A percentile compares a stretch with the other conserved stretches of the same genome.
These are phyloP conservation scores for Saccharomycopsis sp. DNA, from an alignment of 805 yeast species.

Conservation along the genomic window DNA sequence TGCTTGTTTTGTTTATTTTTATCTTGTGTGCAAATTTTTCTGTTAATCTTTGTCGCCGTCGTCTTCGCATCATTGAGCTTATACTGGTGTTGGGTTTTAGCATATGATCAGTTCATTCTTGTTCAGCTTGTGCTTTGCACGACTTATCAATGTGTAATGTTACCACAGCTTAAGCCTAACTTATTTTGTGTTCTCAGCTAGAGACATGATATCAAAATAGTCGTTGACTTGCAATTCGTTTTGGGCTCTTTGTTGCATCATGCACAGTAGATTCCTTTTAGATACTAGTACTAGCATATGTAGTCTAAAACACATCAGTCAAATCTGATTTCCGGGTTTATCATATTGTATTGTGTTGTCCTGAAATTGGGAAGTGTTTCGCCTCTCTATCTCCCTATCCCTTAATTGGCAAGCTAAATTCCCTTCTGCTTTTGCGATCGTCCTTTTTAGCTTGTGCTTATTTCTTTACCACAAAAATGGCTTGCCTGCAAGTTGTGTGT, in stretches of 20 bases:
- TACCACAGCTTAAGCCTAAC: neutral
- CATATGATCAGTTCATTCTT: neutral
- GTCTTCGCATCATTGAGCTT: neutral
- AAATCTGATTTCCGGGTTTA: neutral
- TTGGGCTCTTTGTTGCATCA: neutral
- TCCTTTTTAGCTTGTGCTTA: neutral
- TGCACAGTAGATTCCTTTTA: too few species aligned
- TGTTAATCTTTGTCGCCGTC: neutral
- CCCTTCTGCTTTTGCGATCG: neutral
- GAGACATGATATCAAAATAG: neutral
- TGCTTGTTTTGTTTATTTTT: neutral
- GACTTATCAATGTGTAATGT: neutral
- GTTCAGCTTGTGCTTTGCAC: neutral
- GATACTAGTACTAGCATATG: neutral
- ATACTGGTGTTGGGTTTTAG: neutral
- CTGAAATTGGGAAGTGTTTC: neutral
- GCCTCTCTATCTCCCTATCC: neutral
- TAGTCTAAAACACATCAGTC: neutral
- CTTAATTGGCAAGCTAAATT: neutral
- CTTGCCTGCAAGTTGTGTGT: neutral
- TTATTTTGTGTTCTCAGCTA: neutral
- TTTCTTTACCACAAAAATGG: slow-evolving; percentile 3
- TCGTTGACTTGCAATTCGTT: neutral
- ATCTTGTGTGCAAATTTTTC: neutral
- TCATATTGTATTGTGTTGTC: neutral